Evolutionary conservation across 441 rosid species (phyloP).

Genomic region (Daphne laureola): DNA sequence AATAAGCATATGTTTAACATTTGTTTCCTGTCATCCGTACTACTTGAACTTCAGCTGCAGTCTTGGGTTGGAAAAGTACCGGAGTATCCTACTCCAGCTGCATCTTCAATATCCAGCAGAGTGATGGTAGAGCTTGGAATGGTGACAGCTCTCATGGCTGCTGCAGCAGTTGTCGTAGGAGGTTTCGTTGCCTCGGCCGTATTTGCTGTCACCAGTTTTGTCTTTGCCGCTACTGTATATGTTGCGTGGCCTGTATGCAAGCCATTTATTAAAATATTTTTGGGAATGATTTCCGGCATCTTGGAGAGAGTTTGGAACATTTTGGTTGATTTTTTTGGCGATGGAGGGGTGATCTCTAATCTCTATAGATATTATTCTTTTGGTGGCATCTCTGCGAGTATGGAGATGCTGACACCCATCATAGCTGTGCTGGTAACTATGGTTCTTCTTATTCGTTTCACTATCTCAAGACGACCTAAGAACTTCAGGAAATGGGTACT

Average conservation of each 20-base stretch:
- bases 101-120: conserved; percentile 93
- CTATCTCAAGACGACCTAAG: conserved; percentile 87
- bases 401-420: conserved; percentile 76
- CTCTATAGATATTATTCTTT: conserved; percentile 57
- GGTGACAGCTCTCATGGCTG: conserved; percentile 80
- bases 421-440: conserved; percentile 59
- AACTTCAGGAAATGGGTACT: conserved; percentile 96
- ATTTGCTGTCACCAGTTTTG: conserved; percentile 80
- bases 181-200: conserved; percentile 85
- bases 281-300: conserved; percentile 42
- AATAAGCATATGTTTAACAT: too few species aligned
- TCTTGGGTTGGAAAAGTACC: conserved; percentile 68
- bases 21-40: background rate
- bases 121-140: conserved; percentile 91
- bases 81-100: conserved; percentile 82
- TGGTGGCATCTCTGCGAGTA: conserved; percentile 76
- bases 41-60: conserved; percentile 33
- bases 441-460: conserved; percentile 88
- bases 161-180: conserved; percentile 83
- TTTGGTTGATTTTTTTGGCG: conserved; percentile 50
- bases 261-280: conserved; percentile 60
- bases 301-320: conserved; percentile 56
- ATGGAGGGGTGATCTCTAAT: conserved; percentile 63
- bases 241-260: conserved; percentile 74
- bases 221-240: conserved; percentile 60